A percentile compares a stretch with the other conserved stretches of the same genome.
Evolutionary conservation across 352 stramenopile genomes (phyloP).

Genomic region (Globisporangium polare): DNA sequence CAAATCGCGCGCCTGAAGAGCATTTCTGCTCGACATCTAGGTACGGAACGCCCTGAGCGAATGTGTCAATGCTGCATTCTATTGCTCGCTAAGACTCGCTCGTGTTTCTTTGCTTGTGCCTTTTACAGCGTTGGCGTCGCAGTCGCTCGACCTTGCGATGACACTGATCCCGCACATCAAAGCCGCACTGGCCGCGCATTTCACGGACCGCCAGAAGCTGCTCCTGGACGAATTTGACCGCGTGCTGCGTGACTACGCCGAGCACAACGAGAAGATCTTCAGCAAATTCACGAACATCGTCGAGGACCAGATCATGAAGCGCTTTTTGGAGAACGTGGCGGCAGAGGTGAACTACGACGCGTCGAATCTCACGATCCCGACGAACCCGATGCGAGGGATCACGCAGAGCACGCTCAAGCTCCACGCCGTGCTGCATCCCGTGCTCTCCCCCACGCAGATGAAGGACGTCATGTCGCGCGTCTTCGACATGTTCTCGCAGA

Average conservation of each 20-base stretch:
- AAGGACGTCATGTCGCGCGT: constrained; percentile 93
- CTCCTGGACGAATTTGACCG: constrained; percentile 95
- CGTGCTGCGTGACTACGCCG: constrained; percentile 92
- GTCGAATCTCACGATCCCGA: constrained; percentile 48
- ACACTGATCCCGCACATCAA: constrained; percentile 95
- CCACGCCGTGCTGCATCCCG: constrained; percentile 91
- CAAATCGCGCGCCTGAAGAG: constrained; percentile 95
- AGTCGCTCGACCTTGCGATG: constrained; percentile 93
- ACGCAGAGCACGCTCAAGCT: constrained; percentile 94
- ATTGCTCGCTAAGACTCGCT: neutral
- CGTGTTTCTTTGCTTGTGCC: neutral
- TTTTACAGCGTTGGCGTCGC: constrained; percentile 88
- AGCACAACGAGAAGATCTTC: constrained; percentile 97
- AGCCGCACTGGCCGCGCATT: constrained; percentile 92
- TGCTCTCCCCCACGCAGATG: constrained; percentile 93
- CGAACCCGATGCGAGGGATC: constrained; percentile 91
- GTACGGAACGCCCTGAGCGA: constrained; percentile 19
- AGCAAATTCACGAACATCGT: constrained; percentile 98
- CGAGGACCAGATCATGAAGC: constrained; percentile 95
- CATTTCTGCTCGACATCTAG: constrained; percentile 95
- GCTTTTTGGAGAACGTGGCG: constrained; percentile 78
- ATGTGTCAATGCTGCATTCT: neutral
- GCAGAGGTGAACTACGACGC: constrained; percentile 74
- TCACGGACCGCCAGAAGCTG: constrained; percentile 94
- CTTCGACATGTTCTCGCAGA: constrained; percentile 87